Evolutionary conservation across 306 rosid species (phyloP).

Genomic region (Sicyos edulis): DNA sequence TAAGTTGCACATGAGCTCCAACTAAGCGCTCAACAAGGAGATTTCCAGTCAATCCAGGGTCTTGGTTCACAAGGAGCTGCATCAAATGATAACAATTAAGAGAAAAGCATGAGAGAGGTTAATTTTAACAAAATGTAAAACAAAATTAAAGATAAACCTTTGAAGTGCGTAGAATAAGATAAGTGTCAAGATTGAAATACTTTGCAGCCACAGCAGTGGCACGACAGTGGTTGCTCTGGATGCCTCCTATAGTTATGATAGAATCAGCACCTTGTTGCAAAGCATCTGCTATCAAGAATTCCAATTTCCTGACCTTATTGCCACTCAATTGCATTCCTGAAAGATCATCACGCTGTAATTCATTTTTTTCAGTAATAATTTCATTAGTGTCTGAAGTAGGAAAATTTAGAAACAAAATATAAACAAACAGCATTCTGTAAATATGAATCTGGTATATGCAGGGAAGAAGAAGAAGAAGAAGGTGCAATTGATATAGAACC

Average conservation of each 20-base stretch:
- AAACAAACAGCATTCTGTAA: no score
- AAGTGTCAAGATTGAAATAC: slow-evolving; percentile 75
- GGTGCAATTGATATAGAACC: no score
- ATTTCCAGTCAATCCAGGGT: slow-evolving; percentile 76
- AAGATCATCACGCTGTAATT: slow-evolving; percentile 80
- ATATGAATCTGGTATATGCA: no score
- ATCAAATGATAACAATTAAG: not conserved
- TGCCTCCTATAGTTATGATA: slow-evolving; percentile 71
- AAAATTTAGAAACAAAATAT: not conserved
- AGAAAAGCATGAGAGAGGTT: no score
- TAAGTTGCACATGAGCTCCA: slow-evolving; percentile 70
- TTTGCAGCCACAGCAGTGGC: slow-evolving; percentile 94
- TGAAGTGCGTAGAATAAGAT: slow-evolving; percentile 69
- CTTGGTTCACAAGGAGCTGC: slow-evolving; percentile 59
- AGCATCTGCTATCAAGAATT: slow-evolving; percentile 87
- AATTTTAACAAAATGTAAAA: not conserved
- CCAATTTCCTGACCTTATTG: slow-evolving; percentile 87
- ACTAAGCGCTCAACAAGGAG: slow-evolving; percentile 81
- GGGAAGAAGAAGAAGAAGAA: no score
- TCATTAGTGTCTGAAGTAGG: slow-evolving; percentile 26
- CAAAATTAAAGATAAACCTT: slow-evolving; percentile 33
- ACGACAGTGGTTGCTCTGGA: slow-evolving; percentile 95
- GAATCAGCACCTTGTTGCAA: slow-evolving; percentile 71
- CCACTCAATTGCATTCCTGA: slow-evolving; percentile 95
- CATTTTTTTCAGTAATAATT: slow-evolving; percentile 18